These are phyloP conservation scores for Nepenthes mirabilis DNA, from an alignment of 148 eudicot genomes.

Conservation along the genomic window DNA sequence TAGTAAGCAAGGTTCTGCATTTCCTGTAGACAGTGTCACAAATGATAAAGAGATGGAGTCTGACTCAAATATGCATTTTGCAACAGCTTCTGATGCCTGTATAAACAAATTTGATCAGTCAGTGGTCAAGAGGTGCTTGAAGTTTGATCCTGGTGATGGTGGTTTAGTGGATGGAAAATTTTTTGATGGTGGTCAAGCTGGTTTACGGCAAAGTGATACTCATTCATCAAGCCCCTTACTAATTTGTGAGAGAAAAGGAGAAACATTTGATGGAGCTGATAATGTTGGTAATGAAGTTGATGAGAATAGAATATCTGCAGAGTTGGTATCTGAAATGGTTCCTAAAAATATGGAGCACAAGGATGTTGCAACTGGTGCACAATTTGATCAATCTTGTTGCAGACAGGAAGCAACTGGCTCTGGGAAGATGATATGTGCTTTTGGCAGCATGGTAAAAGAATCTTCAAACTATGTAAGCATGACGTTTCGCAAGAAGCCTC, in stretches of 20 bases:
- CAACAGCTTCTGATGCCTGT: slow-evolving; percentile 5
- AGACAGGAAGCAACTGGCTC: slow-evolving; percentile 8
- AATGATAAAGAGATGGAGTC: slow-evolving; percentile 3
- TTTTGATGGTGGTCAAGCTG: background rate
- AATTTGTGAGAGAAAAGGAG: background rate
- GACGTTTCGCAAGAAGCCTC: slow-evolving; percentile 56
- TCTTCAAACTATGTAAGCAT: slow-evolving; percentile 18
- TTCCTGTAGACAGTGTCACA: slow-evolving; percentile 1
- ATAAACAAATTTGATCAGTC: slow-evolving; percentile 1
- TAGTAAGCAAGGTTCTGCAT: slow-evolving; percentile 5
- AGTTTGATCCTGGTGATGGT: slow-evolving; percentile 4
- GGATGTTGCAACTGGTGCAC: slow-evolving; percentile 9
- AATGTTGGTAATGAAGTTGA: slow-evolving; percentile 8
- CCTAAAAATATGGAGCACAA: slow-evolving; percentile 8
- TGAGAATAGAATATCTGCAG: slow-evolving; percentile 4
- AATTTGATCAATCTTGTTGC: slow-evolving; percentile 7
- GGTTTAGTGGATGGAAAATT: slow-evolving; percentile 4
- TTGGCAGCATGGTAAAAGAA: slow-evolving; percentile 11
- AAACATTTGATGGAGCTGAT: slow-evolving; percentile 9
- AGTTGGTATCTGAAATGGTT: slow-evolving; percentile 5
- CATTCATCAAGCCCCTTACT: slow-evolving; percentile 8
- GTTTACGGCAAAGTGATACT: slow-evolving; percentile 9
- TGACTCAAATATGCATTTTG: background rate
- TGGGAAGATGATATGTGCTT: slow-evolving; percentile 6
- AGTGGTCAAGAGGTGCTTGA: slow-evolving; percentile 6